Base-by-base conservation (phyloP, 106 monocot species). In the Ottelia alismoides region DNA sequence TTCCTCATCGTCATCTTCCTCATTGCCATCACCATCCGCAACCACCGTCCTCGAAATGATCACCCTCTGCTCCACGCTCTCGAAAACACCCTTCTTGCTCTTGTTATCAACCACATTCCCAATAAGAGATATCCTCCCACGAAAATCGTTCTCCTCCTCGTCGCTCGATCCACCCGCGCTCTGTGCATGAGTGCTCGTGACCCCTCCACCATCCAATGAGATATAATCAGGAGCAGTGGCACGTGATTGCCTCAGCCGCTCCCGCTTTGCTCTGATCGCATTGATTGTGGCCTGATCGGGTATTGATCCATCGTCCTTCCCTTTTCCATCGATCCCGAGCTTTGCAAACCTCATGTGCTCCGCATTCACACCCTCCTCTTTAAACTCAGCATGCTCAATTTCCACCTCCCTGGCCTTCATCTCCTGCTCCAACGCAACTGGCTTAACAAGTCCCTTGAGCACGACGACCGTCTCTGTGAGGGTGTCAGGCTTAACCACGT, bases 1-100 rank as follows among this genome's bases (percentile, higher is more conserved):
- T 60, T 89, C 96, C 61, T 85, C 94, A 9, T 94, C 94, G 11
- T 80, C 87, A 3, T 94, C 93, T 6, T 88, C 83, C 7, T 91
- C 80, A 0, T 71, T 76, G 0, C 55, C 47, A 3, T 60, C 45
- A 1, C 26, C 53, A 20, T 23, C 64, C 53, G 48, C 72, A 2
- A 67, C 58, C 32, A 61, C 55, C 47, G 26, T 51, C 21, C 30
- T 22, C 28, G 61, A 12, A 23, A 56, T 51, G 25, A 31, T 4
- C 27, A 31, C 62, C 68, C 45, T 73, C 20, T 66, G 73, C 44
- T 70, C 72, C 40, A 71, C 60, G 28, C 40, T 73, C 66, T 74
- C 78, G 30, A 74, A 77, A 57, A 87, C 74, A 53, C 92, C 86
- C 31, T 78, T 86, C 31, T 76, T 82, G 12, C 51, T 14, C 20